Conservation (phyloP, 352 stramenopile species). For the Phytophthora tentaculata region DNA sequence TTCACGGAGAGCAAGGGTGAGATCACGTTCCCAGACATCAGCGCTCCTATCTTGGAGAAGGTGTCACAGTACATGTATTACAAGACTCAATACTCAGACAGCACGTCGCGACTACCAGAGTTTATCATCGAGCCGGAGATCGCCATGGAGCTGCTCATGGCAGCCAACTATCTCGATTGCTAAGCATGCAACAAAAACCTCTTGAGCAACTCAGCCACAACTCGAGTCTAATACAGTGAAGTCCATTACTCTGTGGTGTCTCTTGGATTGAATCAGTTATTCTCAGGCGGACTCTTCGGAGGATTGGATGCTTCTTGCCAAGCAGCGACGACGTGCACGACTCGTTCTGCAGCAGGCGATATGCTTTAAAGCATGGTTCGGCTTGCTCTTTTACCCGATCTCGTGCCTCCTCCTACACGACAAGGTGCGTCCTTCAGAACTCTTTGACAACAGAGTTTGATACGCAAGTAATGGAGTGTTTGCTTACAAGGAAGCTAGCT, state of each 20-base stretch:
- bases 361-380: conserved; percentile 62
- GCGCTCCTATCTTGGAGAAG: conserved; percentile 96
- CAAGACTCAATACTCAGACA: conserved; percentile 97
- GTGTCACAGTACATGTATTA: conserved; percentile 99
- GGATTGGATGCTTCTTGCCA: conserved; percentile 41
- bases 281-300: conserved; percentile 30
- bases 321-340: conserved; percentile 44
- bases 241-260: neutral
- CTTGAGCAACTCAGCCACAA: neutral
- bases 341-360: conserved; percentile 68
- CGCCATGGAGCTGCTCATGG: conserved; percentile 97
- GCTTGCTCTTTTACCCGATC: conserved; percentile 64
- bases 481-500: conserved; percentile 29
- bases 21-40: conserved; percentile 98
- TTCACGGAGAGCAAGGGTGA: conserved; percentile 95
- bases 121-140: conserved; percentile 99
- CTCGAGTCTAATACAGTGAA: conserved; percentile 36
- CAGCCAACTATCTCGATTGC: conserved; percentile 96
- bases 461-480: neutral
- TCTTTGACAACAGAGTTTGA: conserved; percentile 7
- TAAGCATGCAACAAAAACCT: conserved; percentile 10
- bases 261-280: conserved; percentile 13
- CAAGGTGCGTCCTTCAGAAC: conserved; percentile 43
- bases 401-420: conserved; percentile 63
- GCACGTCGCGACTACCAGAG: conserved; percentile 94